A percentile compares a stretch with the other conserved stretches of the same genome.
Evolutionary conservation across 495 filamentous ascomycete species (phyloP).

Genomic region (Chaetomium tenue): DNA sequence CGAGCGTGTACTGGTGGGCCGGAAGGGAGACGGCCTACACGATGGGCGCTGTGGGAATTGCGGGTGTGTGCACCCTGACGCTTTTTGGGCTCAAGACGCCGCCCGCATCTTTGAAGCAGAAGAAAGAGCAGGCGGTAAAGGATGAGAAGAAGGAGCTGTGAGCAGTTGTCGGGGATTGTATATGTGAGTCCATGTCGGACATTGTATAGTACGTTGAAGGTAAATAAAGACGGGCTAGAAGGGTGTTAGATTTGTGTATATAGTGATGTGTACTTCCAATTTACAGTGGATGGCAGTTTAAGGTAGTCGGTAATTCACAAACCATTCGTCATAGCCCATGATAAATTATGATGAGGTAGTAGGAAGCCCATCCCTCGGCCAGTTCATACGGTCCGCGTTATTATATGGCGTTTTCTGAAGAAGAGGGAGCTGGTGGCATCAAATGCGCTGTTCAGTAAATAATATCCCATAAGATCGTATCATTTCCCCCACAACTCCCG

Average conservation of each 20-base stretch:
- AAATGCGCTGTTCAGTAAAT: too few relatives aligned
- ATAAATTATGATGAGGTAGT: too few relatives aligned
- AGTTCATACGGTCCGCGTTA: too few relatives aligned
- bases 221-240: neutral
- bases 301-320: too few relatives aligned
- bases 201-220: neutral
- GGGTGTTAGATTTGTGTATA: neutral
- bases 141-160: constrained; percentile 41
- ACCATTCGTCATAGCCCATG: too few relatives aligned
- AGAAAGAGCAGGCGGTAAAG: constrained; percentile 2
- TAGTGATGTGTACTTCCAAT: too few relatives aligned
- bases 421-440: too few relatives aligned
- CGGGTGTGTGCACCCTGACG: constrained; percentile 65
- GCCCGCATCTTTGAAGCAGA: constrained; percentile 37
- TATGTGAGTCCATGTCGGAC: neutral
- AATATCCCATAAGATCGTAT: too few relatives aligned
- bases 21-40: constrained; percentile 82
- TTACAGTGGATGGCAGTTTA: too few relatives aligned
- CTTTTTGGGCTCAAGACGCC: constrained; percentile 64
- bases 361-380: too few relatives aligned
- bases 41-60: constrained; percentile 75
- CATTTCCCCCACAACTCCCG: too few relatives aligned
- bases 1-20: constrained; percentile 98
- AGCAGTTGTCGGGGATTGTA: neutral
- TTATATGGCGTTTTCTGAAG: too few relatives aligned